phyloP scores from a whole-genome alignment of 345 rosid genomes.

The Geranium brycei region DNA sequence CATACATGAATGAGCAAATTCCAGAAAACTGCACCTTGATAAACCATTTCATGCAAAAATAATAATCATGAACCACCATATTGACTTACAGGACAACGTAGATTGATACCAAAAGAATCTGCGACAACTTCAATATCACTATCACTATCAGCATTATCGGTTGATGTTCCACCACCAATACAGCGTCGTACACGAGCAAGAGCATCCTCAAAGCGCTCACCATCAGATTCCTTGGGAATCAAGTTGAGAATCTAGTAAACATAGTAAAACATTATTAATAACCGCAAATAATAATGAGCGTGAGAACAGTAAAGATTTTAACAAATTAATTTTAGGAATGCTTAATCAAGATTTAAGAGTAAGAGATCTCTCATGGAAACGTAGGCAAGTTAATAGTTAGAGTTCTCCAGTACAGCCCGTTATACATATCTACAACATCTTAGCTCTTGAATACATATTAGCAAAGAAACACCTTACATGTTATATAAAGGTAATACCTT shows the following conservation, averaged over 20 bases:
- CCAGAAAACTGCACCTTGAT: background rate
- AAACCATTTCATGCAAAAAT: background rate
- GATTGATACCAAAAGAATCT: conserved; percentile 60
- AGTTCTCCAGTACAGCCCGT: background rate
- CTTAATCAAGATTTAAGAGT: no score
- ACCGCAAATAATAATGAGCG: background rate
- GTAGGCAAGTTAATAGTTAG: no score
- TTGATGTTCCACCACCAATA: conserved; percentile 71
- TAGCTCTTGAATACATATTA: background rate
- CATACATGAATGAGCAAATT: background rate
- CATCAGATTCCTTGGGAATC: conserved; percentile 78
- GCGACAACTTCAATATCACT: conserved; percentile 98
- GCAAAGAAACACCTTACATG: no score
- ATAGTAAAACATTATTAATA: conserved; percentile 6
- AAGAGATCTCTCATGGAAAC: no score
- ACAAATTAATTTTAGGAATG: no score
- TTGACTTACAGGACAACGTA: conserved; percentile 88
- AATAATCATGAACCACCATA: background rate
- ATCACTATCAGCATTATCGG: conserved; percentile 82
- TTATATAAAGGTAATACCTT: no score
- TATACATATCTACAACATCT: background rate
- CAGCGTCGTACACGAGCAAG: conserved; percentile 86
- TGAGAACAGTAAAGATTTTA: background rate
- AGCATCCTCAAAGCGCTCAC: conserved; percentile 76
- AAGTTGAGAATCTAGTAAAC: conserved; percentile 52